Percentiles rank a stretch among this genome's conserved stretches.
These are phyloP conservation scores for Areca catechu DNA, from an alignment of 176 grass and related monocot species.

Conservation along the genomic window DNA sequence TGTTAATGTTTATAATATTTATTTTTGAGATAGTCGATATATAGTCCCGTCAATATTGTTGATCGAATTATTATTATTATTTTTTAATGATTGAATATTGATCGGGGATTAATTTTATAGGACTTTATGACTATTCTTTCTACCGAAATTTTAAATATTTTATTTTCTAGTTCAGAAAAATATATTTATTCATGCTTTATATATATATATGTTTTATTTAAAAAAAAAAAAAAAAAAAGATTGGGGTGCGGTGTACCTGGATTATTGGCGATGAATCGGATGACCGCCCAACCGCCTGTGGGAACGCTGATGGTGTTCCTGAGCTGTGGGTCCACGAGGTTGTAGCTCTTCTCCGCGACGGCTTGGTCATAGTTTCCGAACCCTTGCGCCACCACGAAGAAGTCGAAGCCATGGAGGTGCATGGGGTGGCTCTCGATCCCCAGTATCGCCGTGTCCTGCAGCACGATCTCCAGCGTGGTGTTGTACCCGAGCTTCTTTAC, in stretches of 20 bases:
- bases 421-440: constrained; percentile 61
- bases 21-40: too few species aligned
- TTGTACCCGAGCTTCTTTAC: constrained; percentile 35
- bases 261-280: constrained; percentile 61
- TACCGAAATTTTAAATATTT: too few species aligned
- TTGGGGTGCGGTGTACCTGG: constrained; percentile 35
- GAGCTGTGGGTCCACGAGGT: constrained; percentile 49
- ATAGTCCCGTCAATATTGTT: too few species aligned
- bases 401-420: constrained; percentile 60
- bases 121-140: too few species aligned
- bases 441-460: constrained; percentile 57
- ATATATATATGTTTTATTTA: too few species aligned
- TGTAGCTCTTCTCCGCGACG: constrained; percentile 7
- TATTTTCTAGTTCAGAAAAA: too few species aligned
- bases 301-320: constrained; percentile 61
- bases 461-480: constrained; percentile 52
- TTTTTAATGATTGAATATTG: too few species aligned
- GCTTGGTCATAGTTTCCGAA: constrained; percentile 42
- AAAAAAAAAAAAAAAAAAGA: too few species aligned
- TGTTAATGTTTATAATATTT: too few species aligned
- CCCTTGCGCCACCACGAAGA: constrained; percentile 54
- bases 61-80: too few species aligned
- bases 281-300: constrained; percentile 47
- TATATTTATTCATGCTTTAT: too few species aligned
- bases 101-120: too few species aligned